A percentile compares a stretch with the other conserved stretches of the same genome.
Evolutionary conservation across 2,329 filamentous ascomycete genomes (phyloP).

Genomic region (Nothophoma quercina): DNA sequence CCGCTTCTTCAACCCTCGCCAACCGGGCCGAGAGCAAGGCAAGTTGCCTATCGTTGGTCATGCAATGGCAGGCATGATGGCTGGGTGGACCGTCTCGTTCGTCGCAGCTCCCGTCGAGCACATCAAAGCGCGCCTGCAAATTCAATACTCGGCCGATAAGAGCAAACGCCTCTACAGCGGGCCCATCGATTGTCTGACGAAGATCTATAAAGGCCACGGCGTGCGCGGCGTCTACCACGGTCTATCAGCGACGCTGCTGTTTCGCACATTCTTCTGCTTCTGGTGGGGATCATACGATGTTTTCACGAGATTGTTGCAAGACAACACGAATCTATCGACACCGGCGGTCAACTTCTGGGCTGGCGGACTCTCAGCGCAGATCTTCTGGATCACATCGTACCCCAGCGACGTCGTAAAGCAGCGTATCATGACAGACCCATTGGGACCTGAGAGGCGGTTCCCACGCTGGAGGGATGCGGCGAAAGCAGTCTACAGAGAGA

Average conservation of each 20-base stretch:
- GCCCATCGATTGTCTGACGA: conserved; percentile 81
- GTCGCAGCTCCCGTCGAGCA: conserved; percentile 70
- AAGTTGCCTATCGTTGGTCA: conserved; percentile 80
- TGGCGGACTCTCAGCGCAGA: conserved; percentile 87
- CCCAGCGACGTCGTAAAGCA: conserved; percentile 95
- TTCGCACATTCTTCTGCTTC: conserved; percentile 94
- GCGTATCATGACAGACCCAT: conserved; percentile 92
- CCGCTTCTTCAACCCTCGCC: conserved; percentile 73
- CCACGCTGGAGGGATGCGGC: conserved; percentile 82
- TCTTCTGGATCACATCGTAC: conserved; percentile 94
- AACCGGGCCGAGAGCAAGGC: conserved; percentile 47
- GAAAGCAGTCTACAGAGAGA: conserved; percentile 75
- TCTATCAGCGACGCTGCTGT: conserved; percentile 82
- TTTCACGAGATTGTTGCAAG: conserved; percentile 72
- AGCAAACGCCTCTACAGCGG: conserved; percentile 81
- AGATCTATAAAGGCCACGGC: conserved; percentile 69
- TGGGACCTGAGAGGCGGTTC: conserved; percentile 72
- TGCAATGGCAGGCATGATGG: conserved; percentile 84
- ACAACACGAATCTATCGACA: conserved; percentile 73
- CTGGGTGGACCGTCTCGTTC: conserved; percentile 88
- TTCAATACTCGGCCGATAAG: conserved; percentile 88
- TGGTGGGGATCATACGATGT: conserved; percentile 98
- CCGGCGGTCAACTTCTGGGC: conserved; percentile 97
- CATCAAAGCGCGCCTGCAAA: conserved; percentile 73
- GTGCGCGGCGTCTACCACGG: conserved; percentile 85